These are phyloP conservation scores for Sporothrix schenckii DNA, from an alignment of 2,329 filamentous ascomycete species.

Conservation along the genomic window DNA sequence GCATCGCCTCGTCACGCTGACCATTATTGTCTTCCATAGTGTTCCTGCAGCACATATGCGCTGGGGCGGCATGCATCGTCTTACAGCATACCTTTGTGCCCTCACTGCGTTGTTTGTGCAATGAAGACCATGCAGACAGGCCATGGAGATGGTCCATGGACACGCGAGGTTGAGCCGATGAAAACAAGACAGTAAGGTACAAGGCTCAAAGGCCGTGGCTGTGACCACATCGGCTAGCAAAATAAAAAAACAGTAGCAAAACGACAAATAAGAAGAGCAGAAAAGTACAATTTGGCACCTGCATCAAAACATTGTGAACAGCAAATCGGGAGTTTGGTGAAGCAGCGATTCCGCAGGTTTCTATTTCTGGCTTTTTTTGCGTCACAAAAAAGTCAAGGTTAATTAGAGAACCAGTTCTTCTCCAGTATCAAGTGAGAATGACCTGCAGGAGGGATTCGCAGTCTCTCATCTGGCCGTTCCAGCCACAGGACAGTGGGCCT, in stretches of 20 bases:
- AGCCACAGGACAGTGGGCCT: conserved; percentile 20
- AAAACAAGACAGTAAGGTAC: neutral
- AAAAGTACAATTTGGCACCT: neutral
- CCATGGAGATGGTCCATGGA: neutral
- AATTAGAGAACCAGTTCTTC: neutral
- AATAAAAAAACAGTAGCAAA: neutral
- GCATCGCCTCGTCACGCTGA: neutral
- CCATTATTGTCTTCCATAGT: conserved; percentile 5
- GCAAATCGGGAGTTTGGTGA: neutral
- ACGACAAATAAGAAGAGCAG: neutral
- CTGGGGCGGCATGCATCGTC: conserved; percentile 7
- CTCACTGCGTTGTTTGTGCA: neutral
- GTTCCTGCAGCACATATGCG: conserved; percentile 18
- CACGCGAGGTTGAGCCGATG: neutral
- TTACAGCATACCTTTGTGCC: conserved; percentile 10
- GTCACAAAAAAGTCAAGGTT: neutral
- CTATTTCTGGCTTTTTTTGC: conserved; percentile 19
- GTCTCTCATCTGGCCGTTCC: neutral
- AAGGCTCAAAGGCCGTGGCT: neutral
- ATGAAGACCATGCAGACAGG: neutral
- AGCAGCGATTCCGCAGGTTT: neutral
- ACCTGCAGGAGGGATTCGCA: neutral
- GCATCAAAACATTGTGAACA: conserved; percentile 2
- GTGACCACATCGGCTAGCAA: neutral
- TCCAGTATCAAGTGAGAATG: neutral